Evolutionary conservation across 805 yeast species (phyloP).

Genomic region (Candida sakaeoensis): DNA sequence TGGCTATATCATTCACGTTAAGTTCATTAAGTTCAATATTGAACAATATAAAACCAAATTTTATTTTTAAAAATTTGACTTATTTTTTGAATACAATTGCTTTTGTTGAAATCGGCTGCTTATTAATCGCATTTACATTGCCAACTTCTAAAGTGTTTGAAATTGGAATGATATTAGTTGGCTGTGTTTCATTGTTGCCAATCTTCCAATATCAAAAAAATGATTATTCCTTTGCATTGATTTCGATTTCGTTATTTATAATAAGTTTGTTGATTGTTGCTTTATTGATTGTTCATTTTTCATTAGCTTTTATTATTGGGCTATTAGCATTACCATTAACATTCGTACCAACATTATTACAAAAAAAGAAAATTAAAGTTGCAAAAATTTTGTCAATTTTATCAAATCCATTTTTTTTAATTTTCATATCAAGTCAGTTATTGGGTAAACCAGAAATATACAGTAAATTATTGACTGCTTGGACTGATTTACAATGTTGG

Average conservation of each 20-base stretch:
- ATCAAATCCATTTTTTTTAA: constrained; percentile 50
- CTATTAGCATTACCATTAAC: constrained; percentile 73
- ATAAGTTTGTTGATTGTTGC: constrained; percentile 71
- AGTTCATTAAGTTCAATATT: constrained; percentile 59
- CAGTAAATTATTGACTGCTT: constrained; percentile 54
- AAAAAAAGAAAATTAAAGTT: constrained; percentile 14
- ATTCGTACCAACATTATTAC: constrained; percentile 39
- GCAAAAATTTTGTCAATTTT: constrained; percentile 30
- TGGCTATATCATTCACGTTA: constrained; percentile 66
- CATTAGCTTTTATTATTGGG: constrained; percentile 73
- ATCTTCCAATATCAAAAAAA: constrained; percentile 14
- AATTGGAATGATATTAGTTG: constrained; percentile 9
- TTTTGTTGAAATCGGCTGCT: constrained; percentile 22
- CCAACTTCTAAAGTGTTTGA: constrained; percentile 22
- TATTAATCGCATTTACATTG: constrained; percentile 20
- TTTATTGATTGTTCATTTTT: constrained; percentile 75
- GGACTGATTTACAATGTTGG: constrained; percentile 74
- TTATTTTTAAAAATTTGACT: constrained; percentile 20
- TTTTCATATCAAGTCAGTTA: constrained; percentile 24
- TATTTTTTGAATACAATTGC: constrained; percentile 25
- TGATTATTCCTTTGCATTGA: constrained; percentile 21
- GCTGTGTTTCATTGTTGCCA: constrained; percentile 4
- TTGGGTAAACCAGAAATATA: constrained; percentile 40
- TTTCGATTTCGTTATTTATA: constrained; percentile 48
- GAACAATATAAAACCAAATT: constrained; percentile 26